These are phyloP conservation scores for Venturia oleaginea DNA, from an alignment of 2,329 filamentous ascomycete genomes.

Conservation along the genomic window DNA sequence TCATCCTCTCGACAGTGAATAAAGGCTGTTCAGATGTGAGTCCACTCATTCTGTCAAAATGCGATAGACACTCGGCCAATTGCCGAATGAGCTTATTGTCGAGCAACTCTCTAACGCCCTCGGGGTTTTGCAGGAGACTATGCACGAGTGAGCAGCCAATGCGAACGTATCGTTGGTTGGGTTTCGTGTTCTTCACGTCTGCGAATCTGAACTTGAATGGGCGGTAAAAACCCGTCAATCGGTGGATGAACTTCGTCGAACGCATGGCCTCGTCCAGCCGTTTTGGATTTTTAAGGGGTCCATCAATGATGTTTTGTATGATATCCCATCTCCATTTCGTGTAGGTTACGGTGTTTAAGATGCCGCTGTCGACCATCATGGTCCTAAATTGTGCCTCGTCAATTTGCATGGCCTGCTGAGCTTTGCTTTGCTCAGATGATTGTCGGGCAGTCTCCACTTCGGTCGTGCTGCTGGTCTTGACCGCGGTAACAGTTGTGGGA, in stretches of 20 bases:
- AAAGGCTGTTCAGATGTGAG: slow-evolving; percentile 73
- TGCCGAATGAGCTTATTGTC: slow-evolving; percentile 92
- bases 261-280: slow-evolving; percentile 89
- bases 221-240: slow-evolving; percentile 87
- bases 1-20: slow-evolving; percentile 76
- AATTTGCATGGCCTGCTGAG: slow-evolving; percentile 51
- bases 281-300: slow-evolving; percentile 82
- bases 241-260: slow-evolving; percentile 91
- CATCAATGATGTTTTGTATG: slow-evolving; percentile 83
- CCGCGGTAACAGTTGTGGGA: slow-evolving; percentile 23
- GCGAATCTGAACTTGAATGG: slow-evolving; percentile 97
- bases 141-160: slow-evolving; percentile 84
- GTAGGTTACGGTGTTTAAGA: slow-evolving; percentile 82
- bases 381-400: slow-evolving; percentile 56
- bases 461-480: slow-evolving; percentile 23
- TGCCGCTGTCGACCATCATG: slow-evolving; percentile 66
- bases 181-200: slow-evolving; percentile 79
- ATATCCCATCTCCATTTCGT: slow-evolving; percentile 97
- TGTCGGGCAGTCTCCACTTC: slow-evolving; percentile 24
- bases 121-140: slow-evolving; percentile 72
- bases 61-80: slow-evolving; percentile 89
- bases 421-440: slow-evolving; percentile 38
- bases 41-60: slow-evolving; percentile 75
- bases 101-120: slow-evolving; percentile 75
- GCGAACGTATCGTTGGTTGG: slow-evolving; percentile 87